phyloP scores from a whole-genome alignment of 306 rosid species.

The Glycyrrhiza uralensis region DNA sequence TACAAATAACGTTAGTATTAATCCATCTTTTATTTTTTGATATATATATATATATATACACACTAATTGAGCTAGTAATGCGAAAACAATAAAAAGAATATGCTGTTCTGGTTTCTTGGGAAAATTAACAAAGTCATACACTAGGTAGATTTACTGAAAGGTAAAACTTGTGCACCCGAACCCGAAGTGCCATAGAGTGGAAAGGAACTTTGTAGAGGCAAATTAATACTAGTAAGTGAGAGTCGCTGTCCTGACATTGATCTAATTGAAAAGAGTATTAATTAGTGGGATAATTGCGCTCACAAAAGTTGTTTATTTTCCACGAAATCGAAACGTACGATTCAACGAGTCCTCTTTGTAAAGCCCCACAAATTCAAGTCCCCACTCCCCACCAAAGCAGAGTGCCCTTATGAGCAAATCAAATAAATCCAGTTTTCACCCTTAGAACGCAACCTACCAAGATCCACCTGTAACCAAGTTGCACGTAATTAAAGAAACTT shows the following conservation, averaged over 20 bases:
- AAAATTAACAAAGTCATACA: neutral
- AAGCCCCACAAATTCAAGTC: neutral
- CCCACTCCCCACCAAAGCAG: constrained; percentile 1
- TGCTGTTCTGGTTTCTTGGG: no score
- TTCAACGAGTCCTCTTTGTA: neutral
- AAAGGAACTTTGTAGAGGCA: neutral
- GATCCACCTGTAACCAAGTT: neutral
- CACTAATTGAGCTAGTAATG: neutral
- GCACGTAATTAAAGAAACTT: neutral
- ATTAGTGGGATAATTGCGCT: neutral
- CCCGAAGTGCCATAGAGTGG: neutral
- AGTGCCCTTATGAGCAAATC: neutral
- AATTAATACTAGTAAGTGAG: neutral
- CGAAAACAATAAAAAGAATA: no score
- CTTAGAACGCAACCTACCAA: neutral
- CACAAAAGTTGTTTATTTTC: constrained; percentile 1
- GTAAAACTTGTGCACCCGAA: neutral
- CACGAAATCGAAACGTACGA: neutral
- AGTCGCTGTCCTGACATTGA: neutral
- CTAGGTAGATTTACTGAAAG: neutral
- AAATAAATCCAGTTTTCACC: neutral
- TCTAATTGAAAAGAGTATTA: neutral
- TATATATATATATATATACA: no score
- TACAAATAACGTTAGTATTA: neutral
- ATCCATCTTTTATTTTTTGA: neutral